Evolutionary conservation across 192 early-diverging fungal genomes (phyloP).

Genomic region (Coemansia umbellata): DNA sequence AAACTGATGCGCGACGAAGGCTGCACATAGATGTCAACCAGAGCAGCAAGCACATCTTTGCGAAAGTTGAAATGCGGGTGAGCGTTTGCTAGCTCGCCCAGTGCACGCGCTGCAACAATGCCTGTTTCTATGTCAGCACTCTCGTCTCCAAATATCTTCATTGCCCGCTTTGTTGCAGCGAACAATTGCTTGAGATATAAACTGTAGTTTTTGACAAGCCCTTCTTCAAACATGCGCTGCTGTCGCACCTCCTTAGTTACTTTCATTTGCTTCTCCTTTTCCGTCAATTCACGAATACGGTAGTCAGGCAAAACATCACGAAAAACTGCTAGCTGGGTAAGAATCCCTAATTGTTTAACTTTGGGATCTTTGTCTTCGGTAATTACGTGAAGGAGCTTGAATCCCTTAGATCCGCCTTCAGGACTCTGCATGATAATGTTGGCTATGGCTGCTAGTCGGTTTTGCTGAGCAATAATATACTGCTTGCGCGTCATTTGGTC

Average conservation of each 20-base stretch:
- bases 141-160: slow-evolving; percentile 26
- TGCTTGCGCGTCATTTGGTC: slow-evolving; percentile 54
- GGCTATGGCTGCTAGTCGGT: slow-evolving; percentile 77
- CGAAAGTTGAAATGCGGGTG: slow-evolving; percentile 97
- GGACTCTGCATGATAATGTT: slow-evolving; percentile 77
- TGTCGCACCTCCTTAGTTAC: slow-evolving; percentile 90
- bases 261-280: slow-evolving; percentile 67
- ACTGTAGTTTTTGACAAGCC: slow-evolving; percentile 79
- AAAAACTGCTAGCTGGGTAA: slow-evolving; percentile 90
- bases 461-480: slow-evolving; percentile 62
- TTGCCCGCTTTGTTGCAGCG: slow-evolving; percentile 33
- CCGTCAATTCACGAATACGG: slow-evolving; percentile 83
- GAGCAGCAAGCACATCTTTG: slow-evolving; percentile 77
- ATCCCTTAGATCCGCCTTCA: slow-evolving; percentile 60
- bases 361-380: slow-evolving; percentile 59
- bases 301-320: slow-evolving; percentile 95
- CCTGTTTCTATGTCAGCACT: slow-evolving; percentile 48
- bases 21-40: slow-evolving; percentile 61
- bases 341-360: slow-evolving; percentile 70
- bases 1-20: slow-evolving; percentile 64
- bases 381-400: slow-evolving; percentile 67
- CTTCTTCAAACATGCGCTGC: slow-evolving; percentile 82
- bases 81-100: slow-evolving; percentile 75
- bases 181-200: slow-evolving; percentile 77
- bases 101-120: slow-evolving; percentile 68